Evolutionary conservation across 2,329 filamentous ascomycete genomes (phyloP), one percentile per base, ranked within the genome.

Genomic region (Epichloe scottii): DNA sequence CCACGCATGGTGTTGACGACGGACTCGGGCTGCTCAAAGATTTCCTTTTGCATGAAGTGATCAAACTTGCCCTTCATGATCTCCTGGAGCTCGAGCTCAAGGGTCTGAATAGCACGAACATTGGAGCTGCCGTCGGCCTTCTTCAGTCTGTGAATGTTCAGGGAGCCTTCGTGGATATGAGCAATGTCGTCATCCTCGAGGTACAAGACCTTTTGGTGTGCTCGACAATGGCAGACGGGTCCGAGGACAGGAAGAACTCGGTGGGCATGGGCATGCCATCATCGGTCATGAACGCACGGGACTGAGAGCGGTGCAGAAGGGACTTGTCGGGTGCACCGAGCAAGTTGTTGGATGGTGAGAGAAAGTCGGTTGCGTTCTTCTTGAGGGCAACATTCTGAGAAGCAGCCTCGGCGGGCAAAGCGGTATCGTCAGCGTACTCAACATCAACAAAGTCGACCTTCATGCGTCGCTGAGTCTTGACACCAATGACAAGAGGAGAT

Each of bases 31-130:
- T 98, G 93, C 79, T 98, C 93, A 70, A 98, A 98, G 65, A 98
- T 98, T 71, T 98, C 93, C 82, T 98, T 98, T 71, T 98, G 93
- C 93, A 98, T 98, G 79, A 96, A 98, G 76, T 98, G 93, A 71
- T 98, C 93, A 72, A 97, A 98, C 69, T 93, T 94, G 71, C 93
- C 93, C 85, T 98, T 98, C 93, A 98, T 98, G 73, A 98, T 98
- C 77, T 98, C 90, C 77, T 98, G 93, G 58, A 98, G 85, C 78
- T 98, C 89, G 48, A 98, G 87, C 78, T 98, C 93, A 51, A 98
- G 82, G 51, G 93, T 98, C 79, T 98, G 93, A 69, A 98, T 98
- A 62, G 87, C 89, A 68, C 93, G 90, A 61, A 97, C 89, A 67
- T 97, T 96, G 72, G 89, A 95, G 66, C 87, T 90, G 60, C 91